Base-by-base conservation (phyloP, 352 stramenopile species). In the Pythium oligandrum region DNA sequence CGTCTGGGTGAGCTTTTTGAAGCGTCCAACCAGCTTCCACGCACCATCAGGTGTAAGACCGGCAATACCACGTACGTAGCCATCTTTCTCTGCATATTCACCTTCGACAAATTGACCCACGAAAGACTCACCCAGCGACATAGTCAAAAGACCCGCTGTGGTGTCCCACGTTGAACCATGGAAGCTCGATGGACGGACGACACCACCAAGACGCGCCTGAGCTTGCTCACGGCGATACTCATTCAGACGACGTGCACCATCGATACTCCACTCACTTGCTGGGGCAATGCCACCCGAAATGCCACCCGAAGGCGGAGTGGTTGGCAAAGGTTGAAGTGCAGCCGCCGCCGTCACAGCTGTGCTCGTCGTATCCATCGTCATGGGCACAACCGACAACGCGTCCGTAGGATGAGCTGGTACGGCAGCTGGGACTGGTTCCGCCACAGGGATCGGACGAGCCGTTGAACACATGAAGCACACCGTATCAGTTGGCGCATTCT, bases 381-480 rank as follows among this genome's bases (percentile, higher is more conserved):
- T 26, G 17, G 17, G 17, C 17, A 26, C 17, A 26, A 26, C 17
- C 17, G 17, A 26, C 17, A 26, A 26, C 17, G 17, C 17, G 17
- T 26, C 17, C 17, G 17, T 26, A 26, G 17, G 17, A 26, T 26
- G 17, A 26, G 17, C 17, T 26, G 17, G 17, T 26, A 26, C 17
- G 17, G 17, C 17, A 26, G 17, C 17, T 26, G 17, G 17, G 17
- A 85, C 57, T 10, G 67, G 53, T 55, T 68, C 61, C 4, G 61
- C 70, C 44, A 90, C 50, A 7, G 77, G 69, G 5, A 85, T 55
- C 8, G 59, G 55, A 33, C 73, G 64, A 11, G 58, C 45, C 10
- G 78, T 91, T 5, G 71, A 70, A 34, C 84, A 94, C 75, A 93
- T 88, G 51, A 88, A 75, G 46, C 84, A 94, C 4, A 55, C 63